Base-by-base conservation (phyloP, 495 filamentous ascomycete genomes). In the Hypoxylon cercidicola region DNA sequence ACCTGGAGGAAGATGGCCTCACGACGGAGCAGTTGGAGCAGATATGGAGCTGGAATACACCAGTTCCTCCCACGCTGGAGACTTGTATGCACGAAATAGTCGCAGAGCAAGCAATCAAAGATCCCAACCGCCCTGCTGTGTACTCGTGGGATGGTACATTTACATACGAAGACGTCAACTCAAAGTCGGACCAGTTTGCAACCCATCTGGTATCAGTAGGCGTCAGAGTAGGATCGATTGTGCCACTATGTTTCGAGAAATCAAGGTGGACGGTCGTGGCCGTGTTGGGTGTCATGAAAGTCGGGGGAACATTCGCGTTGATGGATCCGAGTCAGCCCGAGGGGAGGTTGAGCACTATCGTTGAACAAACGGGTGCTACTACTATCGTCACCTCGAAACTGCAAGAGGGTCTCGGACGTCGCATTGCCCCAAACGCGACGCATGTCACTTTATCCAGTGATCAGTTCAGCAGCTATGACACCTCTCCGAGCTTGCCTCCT, bases 91-190 rank as follows among this genome's bases (percentile, higher is more conserved):
- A 80, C 45, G 74, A 79, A 25, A 53, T 78, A 54, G 75, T 80
- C 48, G 70, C 66, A 15, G 66, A 72, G 12, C 72, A 73, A 48
- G 69, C 71, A 30, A 55, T 37, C 13, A 56, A 53, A 28, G 51
- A 60, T 25, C 77, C 78, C 0, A 50, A 56, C 28, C 66, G 68
- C 13, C 40, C 66, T 0, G 78, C 78, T n/a, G 71, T 81, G 39
- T 47, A 71, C 25, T 77, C 76, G 0, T 89, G 87, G 86, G 87
- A 90, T 75, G 87, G 86, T 15, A 75, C 55, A 23, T 74, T 89
- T 57, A 86, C 85, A 1, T 89, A 83, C 64, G 59, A 60, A 18
- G 79, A 89, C 45, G 71, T 89, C 30, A 80, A 87, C 21, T 37
- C 60, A 0, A 64, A 81, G 25, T 80, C 85, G 60, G 77, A 64